phyloP scores from a whole-genome alignment of 371 early-diverging fungal genomes.

The Saksenaea vasiformis region DNA sequence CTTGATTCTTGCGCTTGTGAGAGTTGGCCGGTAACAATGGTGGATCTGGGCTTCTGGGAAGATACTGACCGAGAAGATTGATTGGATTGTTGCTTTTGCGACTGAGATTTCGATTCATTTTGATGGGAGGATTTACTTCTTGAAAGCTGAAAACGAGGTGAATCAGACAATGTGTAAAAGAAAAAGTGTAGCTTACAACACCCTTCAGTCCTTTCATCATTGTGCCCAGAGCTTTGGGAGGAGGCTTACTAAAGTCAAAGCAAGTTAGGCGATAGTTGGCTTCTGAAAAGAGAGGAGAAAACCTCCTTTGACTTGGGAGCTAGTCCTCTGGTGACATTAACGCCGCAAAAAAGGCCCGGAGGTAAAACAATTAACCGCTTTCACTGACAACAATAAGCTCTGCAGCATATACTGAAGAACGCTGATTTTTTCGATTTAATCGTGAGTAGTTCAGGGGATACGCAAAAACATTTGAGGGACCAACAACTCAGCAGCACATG shows the following conservation, averaged over 20 bases:
- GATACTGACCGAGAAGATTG: constrained; percentile 8
- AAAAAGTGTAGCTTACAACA: constrained; percentile 30
- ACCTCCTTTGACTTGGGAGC: constrained; percentile 1
- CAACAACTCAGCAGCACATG: too few species aligned
- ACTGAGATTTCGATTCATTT: constrained; percentile 22
- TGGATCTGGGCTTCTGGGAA: neutral
- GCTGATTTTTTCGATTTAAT: neutral
- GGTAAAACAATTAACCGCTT: neutral
- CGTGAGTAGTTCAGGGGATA: too few species aligned
- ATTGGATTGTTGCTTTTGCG: constrained; percentile 10
- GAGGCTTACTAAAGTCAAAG: neutral
- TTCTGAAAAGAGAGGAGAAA: constrained; percentile 5
- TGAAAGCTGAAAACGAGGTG: constrained; percentile 31
- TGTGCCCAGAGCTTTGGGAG: constrained; percentile 14
- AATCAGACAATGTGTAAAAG: neutral
- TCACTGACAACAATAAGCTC: neutral
- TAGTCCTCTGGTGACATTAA: neutral
- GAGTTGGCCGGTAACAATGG: neutral
- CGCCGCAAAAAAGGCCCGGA: neutral
- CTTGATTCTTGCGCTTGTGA: neutral
- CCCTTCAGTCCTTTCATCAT: constrained; percentile 53
- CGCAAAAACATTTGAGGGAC: too few species aligned
- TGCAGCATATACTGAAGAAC: neutral
- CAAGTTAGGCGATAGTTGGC: neutral
- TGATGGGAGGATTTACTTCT: constrained; percentile 33